Percentiles rank a stretch among this genome's conserved stretches.
Evolutionary conservation across 192 early-diverging fungal genomes (phyloP).

Genomic region (Thamnidium elegans): DNA sequence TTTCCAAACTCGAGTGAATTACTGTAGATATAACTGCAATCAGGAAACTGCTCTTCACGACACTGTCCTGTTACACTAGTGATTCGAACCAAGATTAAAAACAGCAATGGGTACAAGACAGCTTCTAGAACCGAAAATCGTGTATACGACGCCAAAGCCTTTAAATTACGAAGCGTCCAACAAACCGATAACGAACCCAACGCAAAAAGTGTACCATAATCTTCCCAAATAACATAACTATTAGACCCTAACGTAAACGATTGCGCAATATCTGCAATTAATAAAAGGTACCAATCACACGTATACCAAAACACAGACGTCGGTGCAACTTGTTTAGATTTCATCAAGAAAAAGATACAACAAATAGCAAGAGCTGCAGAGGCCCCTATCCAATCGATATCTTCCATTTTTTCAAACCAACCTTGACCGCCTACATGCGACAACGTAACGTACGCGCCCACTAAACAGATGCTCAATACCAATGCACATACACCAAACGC

Average conservation of each 20-base stretch:
- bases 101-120: slow-evolving; percentile 15
- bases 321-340: neutral
- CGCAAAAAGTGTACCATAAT: slow-evolving; percentile 65
- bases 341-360: neutral
- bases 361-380: neutral
- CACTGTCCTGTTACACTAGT: slow-evolving; percentile 66
- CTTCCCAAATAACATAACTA: slow-evolving; percentile 89
- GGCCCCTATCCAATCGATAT: slow-evolving; percentile 14
- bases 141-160: neutral
- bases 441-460: neutral
- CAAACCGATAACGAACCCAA: slow-evolving; percentile 60
- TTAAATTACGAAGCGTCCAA: slow-evolving; percentile 8
- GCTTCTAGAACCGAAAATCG: neutral
- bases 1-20: slow-evolving; percentile 10
- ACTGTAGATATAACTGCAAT: slow-evolving; percentile 50
- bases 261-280: slow-evolving; percentile 44
- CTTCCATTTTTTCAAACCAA: slow-evolving; percentile 34
- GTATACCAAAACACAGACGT: neutral
- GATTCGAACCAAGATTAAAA: slow-evolving; percentile 50
- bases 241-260: slow-evolving; percentile 77
- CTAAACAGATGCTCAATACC: neutral
- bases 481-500: neutral
- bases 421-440: neutral
- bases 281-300: slow-evolving; percentile 7
- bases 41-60: slow-evolving; percentile 81